Conservation (phyloP, 768 basidiomycete genomes). For the Exidia glandulosa region DNA sequence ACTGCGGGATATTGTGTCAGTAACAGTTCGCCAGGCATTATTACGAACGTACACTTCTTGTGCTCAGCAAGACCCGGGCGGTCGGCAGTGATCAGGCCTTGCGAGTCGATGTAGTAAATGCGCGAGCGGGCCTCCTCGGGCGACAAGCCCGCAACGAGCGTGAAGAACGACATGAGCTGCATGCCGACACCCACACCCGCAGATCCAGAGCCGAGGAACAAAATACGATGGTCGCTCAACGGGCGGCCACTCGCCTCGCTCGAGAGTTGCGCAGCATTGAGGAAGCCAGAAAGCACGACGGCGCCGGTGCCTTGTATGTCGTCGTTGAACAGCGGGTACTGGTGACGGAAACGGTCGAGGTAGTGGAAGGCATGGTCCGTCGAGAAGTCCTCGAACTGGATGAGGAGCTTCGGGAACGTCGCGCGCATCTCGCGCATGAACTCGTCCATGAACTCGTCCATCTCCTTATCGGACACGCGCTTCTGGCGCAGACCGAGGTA, state of each 20-base stretch:
- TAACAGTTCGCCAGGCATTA: not conserved
- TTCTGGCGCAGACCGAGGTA: conserved; percentile 78
- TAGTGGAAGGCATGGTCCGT: conserved; percentile 86
- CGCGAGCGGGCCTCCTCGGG: conserved; percentile 63
- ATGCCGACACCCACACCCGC: conserved; percentile 88
- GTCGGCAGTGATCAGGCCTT: conserved; percentile 70
- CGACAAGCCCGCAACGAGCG: conserved; percentile 53
- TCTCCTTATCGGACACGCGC: conserved; percentile 50
- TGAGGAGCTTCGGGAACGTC: conserved; percentile 68
- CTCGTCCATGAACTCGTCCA: conserved; percentile 82
- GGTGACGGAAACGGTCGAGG: conserved; percentile 61
- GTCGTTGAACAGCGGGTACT: conserved; percentile 79
- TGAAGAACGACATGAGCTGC: conserved; percentile 86
- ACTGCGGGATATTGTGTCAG: conserved; percentile 28
- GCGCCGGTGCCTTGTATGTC: conserved; percentile 90
- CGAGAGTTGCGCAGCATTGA: conserved; percentile 75
- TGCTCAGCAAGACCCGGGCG: conserved; percentile 66
- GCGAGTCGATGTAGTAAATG: conserved; percentile 80
- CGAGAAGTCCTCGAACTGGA: conserved; percentile 92
- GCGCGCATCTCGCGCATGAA: conserved; percentile 76
- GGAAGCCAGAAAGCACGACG: conserved; percentile 81
- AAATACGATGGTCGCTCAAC: conserved; percentile 65
- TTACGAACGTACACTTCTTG: conserved; percentile 54
- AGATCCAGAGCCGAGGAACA: conserved; percentile 88
- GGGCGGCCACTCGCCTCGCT: conserved; percentile 58